phyloP scores from a whole-genome alignment of 202 grass and related monocot genomes.

The Schoenoplectus triqueter region DNA sequence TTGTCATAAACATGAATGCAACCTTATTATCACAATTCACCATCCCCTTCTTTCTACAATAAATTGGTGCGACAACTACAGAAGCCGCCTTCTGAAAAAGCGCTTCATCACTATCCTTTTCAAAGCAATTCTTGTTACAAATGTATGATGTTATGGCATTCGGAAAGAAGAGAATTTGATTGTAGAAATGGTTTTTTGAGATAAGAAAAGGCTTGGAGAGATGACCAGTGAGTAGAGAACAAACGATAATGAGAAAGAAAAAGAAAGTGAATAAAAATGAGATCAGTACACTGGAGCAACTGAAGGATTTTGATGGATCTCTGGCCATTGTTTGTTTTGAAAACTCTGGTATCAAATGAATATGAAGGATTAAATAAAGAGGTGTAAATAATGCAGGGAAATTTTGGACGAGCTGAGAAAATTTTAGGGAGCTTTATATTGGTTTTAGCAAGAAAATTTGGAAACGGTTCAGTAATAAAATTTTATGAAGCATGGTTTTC shows the following conservation, averaged over 20 bases:
- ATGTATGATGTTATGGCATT: conserved; percentile 12
- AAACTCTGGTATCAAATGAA: background rate
- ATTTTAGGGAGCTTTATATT: conserved; percentile 22
- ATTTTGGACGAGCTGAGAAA: conserved; percentile 21
- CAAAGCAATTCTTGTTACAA: background rate
- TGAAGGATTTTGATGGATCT: conserved; percentile 27
- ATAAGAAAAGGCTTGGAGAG: too few relatives aligned
- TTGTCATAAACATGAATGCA: conserved; percentile 47
- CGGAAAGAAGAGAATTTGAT: conserved; percentile 11
- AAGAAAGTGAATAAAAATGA: conserved; percentile 15
- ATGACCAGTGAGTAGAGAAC: conserved; percentile 1
- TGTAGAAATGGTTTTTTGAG: conserved; percentile 13
- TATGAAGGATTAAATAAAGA: background rate
- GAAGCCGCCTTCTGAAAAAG: conserved; percentile 22
- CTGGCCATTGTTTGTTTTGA: conserved; percentile 18
- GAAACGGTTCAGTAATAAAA: background rate
- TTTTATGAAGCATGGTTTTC: conserved; percentile 16
- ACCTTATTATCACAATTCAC: conserved; percentile 36
- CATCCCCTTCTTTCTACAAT: background rate
- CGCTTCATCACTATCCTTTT: conserved; percentile 3
- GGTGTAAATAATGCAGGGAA: background rate
- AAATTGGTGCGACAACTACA: background rate
- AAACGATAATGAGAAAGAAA: conserved; percentile 7
- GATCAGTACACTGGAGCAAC: background rate
- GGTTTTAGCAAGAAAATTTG: conserved; percentile 29